Evolutionary conservation across 306 rosid species (phyloP).

Genomic region (Corylus avellana): DNA sequence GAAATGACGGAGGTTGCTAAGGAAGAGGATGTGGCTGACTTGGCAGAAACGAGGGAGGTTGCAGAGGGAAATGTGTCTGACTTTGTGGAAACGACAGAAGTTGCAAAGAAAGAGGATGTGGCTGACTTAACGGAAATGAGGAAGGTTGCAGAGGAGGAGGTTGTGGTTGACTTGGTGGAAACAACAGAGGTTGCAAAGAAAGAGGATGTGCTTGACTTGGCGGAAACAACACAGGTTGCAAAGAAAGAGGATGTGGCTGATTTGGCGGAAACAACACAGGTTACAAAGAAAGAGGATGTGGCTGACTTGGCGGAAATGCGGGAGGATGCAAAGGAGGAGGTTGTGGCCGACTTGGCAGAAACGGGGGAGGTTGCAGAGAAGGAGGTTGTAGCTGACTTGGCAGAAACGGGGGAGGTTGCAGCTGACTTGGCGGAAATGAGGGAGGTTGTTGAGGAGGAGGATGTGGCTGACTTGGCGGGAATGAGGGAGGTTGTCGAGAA

Average conservation of each 20-base stretch:
- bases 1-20: not conserved
- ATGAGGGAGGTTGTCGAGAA: constrained; percentile 1
- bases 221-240: not conserved
- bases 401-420: constrained; percentile 12
- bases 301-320: not conserved
- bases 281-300: not conserved
- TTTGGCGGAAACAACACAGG: not conserved
- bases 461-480: not conserved
- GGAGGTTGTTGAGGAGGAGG: not conserved
- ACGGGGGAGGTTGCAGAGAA: not conserved
- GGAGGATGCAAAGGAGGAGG: not conserved
- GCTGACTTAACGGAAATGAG: not conserved
- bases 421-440: not conserved
- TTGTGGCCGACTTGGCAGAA: constrained; percentile 1
- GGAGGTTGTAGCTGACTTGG: not conserved
- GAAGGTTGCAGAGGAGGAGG: constrained; percentile 4
- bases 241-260: not conserved
- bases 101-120: not conserved
- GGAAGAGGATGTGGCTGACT: constrained; percentile 1
- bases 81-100: constrained; percentile 9
- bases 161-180: not conserved
- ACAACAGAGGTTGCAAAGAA: not conserved
- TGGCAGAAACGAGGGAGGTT: not conserved
- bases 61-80: constrained; percentile 14
- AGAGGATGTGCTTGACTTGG: not conserved